Percentiles rank a stretch among this genome's conserved stretches.
Evolutionary conservation across 768 basidiomycete species (phyloP).

Genomic region (Dacryopinax spathularia): DNA sequence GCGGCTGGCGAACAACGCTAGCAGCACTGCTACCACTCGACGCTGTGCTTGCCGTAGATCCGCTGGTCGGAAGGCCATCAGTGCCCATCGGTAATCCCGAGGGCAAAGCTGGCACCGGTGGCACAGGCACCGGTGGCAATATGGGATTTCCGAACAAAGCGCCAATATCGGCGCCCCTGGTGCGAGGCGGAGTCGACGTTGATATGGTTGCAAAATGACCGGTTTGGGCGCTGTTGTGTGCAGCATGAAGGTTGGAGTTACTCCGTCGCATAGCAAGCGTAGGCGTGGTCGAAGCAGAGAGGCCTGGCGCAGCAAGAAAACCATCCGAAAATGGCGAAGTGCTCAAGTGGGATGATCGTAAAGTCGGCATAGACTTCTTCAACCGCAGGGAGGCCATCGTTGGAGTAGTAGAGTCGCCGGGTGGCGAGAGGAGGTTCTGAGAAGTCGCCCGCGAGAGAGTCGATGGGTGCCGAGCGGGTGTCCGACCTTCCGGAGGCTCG

Average conservation of each 20-base stretch:
- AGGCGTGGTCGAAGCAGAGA: conserved; percentile 9
- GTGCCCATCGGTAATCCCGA: conserved; percentile 39
- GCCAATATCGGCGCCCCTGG: conserved; percentile 44
- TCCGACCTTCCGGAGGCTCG: conserved; percentile 47
- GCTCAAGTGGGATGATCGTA: conserved; percentile 26
- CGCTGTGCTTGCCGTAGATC: conserved; percentile 18
- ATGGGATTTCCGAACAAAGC: conserved; percentile 49
- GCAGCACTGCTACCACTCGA: not conserved
- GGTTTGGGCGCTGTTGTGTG: conserved; percentile 9
- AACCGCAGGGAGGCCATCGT: conserved; percentile 50
- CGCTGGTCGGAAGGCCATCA: conserved; percentile 24
- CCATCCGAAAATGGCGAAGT: not conserved
- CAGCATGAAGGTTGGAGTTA: conserved; percentile 7
- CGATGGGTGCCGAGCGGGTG: conserved; percentile 35
- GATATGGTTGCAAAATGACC: conserved; percentile 42
- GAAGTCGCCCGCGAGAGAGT: conserved; percentile 73
- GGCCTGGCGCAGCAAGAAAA: not conserved
- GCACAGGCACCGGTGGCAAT: conserved; percentile 26
- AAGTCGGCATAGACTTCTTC: conserved; percentile 98
- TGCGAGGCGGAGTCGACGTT: conserved; percentile 55
- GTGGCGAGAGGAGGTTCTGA: conserved; percentile 52
- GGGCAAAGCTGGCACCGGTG: conserved; percentile 70
- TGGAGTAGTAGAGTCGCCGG: conserved; percentile 29
- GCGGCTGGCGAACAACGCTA: conserved; percentile 67
- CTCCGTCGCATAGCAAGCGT: conserved; percentile 9